These are phyloP conservation scores for Phytopythium montanum DNA, from an alignment of 352 stramenopile species.

Conservation along the genomic window DNA sequence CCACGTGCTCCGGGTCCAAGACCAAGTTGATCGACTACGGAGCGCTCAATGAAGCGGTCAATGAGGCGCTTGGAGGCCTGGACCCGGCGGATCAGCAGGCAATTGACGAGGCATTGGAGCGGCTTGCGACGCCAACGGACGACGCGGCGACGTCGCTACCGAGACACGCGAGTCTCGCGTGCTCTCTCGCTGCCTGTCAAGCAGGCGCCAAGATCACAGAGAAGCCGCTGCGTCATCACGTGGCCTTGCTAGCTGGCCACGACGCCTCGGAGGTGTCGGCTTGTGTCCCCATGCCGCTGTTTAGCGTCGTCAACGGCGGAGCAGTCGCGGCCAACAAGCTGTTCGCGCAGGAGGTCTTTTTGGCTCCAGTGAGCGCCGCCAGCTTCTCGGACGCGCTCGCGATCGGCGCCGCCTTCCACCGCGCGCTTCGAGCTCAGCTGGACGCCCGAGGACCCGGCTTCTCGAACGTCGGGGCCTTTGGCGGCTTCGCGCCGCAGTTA, in stretches of 20 bases:
- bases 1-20: constrained; percentile 23
- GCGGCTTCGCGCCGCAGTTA: constrained; percentile 58
- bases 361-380: constrained; percentile 42
- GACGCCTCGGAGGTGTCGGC: constrained; percentile 21
- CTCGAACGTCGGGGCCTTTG: constrained; percentile 51
- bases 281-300: constrained; percentile 67
- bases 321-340: constrained; percentile 65
- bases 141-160: not conserved
- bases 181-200: constrained; percentile 58
- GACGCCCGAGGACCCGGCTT: constrained; percentile 52
- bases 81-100: constrained; percentile 44
- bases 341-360: constrained; percentile 58
- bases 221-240: constrained; percentile 45
- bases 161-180: constrained; percentile 35
- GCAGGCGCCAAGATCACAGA: constrained; percentile 62
- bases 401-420: constrained; percentile 48
- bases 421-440: constrained; percentile 35
- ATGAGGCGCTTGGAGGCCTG: constrained; percentile 33
- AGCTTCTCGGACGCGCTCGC: constrained; percentile 62
- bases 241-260: constrained; percentile 40
- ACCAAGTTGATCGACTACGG: not conserved
- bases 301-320: constrained; percentile 70
- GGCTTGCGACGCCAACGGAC: not conserved
- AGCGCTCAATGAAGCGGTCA: constrained; percentile 21
- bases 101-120: constrained; percentile 35